Evolutionary conservation across 257 asterid species (phyloP).

Genomic region (Nicotiana noctiflora): DNA sequence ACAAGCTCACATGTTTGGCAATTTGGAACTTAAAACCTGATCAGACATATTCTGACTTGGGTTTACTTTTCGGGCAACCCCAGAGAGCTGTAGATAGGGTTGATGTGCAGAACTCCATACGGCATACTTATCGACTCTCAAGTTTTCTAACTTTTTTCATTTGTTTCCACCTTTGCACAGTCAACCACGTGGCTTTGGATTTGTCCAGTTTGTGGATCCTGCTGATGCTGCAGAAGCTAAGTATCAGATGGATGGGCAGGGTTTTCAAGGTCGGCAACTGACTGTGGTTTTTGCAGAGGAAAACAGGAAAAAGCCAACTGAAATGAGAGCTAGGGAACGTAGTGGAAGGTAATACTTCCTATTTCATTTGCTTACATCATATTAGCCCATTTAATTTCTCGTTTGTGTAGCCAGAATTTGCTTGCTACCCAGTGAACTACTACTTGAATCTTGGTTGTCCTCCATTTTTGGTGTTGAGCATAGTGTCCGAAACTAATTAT

Average conservation of each 20-base stretch:
- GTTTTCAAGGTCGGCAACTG: constrained; percentile 56
- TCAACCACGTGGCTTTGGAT: constrained; percentile 85
- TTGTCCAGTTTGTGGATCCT: constrained; percentile 67
- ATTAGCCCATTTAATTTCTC: neutral
- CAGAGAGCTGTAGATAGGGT: neutral
- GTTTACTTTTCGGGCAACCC: neutral
- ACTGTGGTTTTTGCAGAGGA: constrained; percentile 77
- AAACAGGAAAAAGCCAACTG: constrained; percentile 68
- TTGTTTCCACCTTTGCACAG: constrained; percentile 24
- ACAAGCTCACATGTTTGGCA: too few species aligned
- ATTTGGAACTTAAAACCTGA: neutral
- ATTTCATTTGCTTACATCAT: neutral
- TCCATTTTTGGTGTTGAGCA: neutral
- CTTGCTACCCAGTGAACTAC: neutral
- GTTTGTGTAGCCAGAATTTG: neutral
- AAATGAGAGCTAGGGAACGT: constrained; percentile 72
- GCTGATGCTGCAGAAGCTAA: constrained; percentile 86
- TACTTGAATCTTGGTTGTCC: neutral
- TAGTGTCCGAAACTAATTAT: neutral
- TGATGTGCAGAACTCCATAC: neutral
- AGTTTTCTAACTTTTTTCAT: neutral
- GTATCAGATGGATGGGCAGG: constrained; percentile 61
- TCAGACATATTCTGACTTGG: neutral
- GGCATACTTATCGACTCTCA: neutral
- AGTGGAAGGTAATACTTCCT: constrained; percentile 5